phyloP scores from a whole-genome alignment of 73 alveolate genomes.

The Diophrys appendiculata region DNA sequence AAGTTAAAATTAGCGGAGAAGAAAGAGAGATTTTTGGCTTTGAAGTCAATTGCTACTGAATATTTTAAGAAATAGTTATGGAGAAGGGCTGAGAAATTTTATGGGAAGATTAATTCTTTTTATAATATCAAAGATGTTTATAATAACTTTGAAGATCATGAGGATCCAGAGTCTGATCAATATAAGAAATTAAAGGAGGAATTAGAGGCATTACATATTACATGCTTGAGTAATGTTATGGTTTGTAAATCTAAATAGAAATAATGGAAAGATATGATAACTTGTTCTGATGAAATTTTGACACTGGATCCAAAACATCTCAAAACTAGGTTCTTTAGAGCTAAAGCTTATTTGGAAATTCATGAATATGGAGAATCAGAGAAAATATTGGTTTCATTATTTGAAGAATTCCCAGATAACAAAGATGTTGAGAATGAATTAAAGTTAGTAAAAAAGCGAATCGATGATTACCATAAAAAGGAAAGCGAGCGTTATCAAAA shows the following conservation, averaged over 20 bases:
- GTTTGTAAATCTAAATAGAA: conserved; percentile 30
- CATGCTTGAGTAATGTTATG: conserved; percentile 20
- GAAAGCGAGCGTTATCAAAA: conserved; percentile 37
- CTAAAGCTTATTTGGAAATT: conserved; percentile 38
- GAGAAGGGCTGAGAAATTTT: conserved; percentile 49
- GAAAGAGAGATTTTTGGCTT: conserved; percentile 24
- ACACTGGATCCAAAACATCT: conserved; percentile 25
- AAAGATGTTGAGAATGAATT: conserved; percentile 46
- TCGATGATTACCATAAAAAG: conserved; percentile 30
- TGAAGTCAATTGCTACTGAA: conserved; percentile 42
- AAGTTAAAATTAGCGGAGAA: conserved; percentile 37
- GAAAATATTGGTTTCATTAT: conserved; percentile 16
- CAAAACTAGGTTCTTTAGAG: conserved; percentile 46
- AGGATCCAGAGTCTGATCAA: conserved; percentile 40
- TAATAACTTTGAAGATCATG: conserved; percentile 41
- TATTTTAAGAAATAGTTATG: conserved; percentile 38
- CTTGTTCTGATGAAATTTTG: conserved; percentile 26
- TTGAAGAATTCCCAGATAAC: conserved; percentile 36
- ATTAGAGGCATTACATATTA: conserved; percentile 13
- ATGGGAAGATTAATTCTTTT: conserved; percentile 28
- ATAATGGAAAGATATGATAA: conserved; percentile 53
- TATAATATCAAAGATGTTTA: conserved; percentile 51
- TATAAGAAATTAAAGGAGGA: conserved; percentile 31
- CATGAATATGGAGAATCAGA: conserved; percentile 32
- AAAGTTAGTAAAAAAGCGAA: conserved; percentile 3